phyloP scores from a whole-genome alignment of 2,329 filamentous ascomycete species.

The Botryotinia globosa region DNA sequence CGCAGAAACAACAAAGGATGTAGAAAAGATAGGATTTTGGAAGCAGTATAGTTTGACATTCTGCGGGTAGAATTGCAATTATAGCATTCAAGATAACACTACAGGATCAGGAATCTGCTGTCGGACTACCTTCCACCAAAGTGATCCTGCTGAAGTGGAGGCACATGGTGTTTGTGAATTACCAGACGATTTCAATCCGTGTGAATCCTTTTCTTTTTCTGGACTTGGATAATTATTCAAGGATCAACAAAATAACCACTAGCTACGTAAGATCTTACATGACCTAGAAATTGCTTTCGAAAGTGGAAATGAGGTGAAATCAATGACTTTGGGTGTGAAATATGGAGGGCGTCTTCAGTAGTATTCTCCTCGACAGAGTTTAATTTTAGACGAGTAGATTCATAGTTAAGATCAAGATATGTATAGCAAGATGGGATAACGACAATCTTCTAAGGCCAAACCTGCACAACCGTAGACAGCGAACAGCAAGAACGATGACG shows the following conservation, averaged over 20 bases:
- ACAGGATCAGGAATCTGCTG: accelerated
- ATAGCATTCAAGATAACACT: background rate
- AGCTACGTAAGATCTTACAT: background rate
- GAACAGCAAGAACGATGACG: background rate
- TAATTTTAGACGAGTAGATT: accelerated
- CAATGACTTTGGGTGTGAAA: background rate
- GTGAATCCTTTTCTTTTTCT: too few species aligned
- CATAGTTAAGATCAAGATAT: background rate
- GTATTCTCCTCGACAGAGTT: accelerated
- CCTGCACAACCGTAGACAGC: background rate
- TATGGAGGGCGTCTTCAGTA: accelerated
- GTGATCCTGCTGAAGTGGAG: too few species aligned
- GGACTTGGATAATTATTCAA: background rate
- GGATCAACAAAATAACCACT: background rate
- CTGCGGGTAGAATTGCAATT: background rate
- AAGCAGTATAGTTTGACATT: background rate
- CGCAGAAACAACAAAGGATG: background rate
- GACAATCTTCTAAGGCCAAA: accelerated
- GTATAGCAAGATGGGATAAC: accelerated
- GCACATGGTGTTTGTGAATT: too few species aligned
- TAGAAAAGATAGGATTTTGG: background rate
- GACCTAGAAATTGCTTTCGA: too few species aligned
- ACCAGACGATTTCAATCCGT: too few species aligned
- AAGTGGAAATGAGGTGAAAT: background rate
- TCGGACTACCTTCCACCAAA: too few species aligned